Percentiles rank a stretch among this genome's conserved stretches.
Conservation (phyloP, 2,329 filamentous ascomycete genomes). For the Orbilia javanica region DNA sequence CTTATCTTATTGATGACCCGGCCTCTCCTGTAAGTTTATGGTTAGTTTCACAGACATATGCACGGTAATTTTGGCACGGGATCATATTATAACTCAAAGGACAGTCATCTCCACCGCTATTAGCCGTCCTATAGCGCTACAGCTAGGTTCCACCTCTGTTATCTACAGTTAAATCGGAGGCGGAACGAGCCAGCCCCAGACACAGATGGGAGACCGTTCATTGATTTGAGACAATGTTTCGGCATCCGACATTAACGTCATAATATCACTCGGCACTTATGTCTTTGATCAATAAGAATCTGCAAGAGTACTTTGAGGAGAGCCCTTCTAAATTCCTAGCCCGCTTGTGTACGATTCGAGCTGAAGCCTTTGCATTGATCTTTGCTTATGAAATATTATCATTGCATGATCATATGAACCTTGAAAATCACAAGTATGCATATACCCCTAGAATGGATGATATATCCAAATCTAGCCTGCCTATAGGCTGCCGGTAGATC, state of each 20-base stretch:
- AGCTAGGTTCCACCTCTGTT: not conserved
- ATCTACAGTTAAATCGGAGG: not conserved
- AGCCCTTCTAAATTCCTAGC: not conserved
- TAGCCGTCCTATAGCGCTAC: conserved; percentile 14
- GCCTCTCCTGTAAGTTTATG: not conserved
- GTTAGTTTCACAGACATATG: not conserved
- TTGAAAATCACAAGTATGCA: too few relatives aligned
- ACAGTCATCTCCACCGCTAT: conserved; percentile 2
- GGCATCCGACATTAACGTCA: not conserved
- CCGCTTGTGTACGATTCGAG: not conserved
- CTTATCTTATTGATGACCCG: not conserved
- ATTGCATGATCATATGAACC: not conserved
- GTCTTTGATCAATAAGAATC: not conserved
- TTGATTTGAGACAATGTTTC: not conserved
- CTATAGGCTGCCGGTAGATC: not conserved
- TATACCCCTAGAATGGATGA: too few relatives aligned
- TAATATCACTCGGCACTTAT: conserved; percentile 4
- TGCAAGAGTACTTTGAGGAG: not conserved
- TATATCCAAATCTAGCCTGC: not conserved
- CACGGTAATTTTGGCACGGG: too few relatives aligned
- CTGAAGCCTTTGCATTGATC: not conserved
- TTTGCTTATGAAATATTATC: not conserved
- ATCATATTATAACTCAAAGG: not conserved
- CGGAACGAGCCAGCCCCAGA: not conserved
- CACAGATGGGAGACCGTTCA: not conserved